These are phyloP conservation scores for Lathyrus sativus DNA, from an alignment of 306 rosid species.

Conservation along the genomic window DNA sequence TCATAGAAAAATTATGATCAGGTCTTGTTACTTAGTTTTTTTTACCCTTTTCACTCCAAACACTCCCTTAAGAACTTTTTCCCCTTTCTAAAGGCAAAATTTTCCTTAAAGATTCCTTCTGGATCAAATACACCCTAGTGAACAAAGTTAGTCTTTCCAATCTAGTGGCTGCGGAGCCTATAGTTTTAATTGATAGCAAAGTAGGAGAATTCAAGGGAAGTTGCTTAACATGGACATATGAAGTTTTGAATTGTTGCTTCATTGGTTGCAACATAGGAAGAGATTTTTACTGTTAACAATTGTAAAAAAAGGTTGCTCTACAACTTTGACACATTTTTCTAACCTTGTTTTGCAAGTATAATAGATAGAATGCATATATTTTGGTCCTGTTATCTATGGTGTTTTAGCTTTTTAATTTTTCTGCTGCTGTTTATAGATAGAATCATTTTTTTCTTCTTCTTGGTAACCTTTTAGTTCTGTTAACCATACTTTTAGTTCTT, in stretches of 20 bases:
- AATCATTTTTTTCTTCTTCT: neutral
- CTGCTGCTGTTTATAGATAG: neutral
- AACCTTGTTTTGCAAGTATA: neutral
- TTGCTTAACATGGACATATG: constrained; percentile 26
- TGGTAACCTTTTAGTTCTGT: neutral
- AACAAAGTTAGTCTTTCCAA: neutral
- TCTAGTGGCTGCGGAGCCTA: constrained; percentile 27
- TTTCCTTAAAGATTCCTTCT: constrained; percentile 30
- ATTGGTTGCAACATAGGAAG: constrained; percentile 14
- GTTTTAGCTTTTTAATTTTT: neutral
- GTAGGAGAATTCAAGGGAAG: constrained; percentile 16
- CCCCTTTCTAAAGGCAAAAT: constrained; percentile 23
- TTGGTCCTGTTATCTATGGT: neutral
- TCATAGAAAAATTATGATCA: constrained; percentile 56
- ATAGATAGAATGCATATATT: neutral
- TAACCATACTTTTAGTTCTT: too few relatives aligned
- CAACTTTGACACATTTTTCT: neutral
- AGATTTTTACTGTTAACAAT: constrained; percentile 20
- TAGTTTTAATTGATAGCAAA: neutral
- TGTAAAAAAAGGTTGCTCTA: neutral
- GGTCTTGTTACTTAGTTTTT: constrained; percentile 43
- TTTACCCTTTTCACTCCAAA: neutral
- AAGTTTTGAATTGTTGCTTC: constrained; percentile 12
- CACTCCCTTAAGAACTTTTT: constrained; percentile 6
- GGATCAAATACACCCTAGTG: constrained; percentile 20